Evolutionary conservation across 768 basidiomycete species (phyloP).

Genomic region (Cystofilobasidium capitatum): DNA sequence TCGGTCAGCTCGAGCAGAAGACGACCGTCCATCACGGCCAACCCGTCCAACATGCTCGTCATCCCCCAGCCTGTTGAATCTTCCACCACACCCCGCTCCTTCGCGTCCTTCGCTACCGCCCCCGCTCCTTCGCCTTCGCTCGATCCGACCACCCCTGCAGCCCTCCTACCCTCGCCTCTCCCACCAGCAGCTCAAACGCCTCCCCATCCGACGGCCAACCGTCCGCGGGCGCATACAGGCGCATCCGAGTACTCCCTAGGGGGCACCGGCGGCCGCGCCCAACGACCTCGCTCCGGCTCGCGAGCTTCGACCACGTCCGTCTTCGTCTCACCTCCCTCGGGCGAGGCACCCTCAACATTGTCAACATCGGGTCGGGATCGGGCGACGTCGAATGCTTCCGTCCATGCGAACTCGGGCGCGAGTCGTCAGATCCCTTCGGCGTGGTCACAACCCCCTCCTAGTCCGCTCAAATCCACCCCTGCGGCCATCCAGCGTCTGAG

Average conservation of each 20-base stretch:
- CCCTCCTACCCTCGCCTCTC: background rate
- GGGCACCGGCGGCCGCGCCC: slow-evolving; percentile 39
- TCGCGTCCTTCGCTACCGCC: background rate
- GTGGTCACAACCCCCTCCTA: background rate
- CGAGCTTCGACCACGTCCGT: background rate
- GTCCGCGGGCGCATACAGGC: background rate
- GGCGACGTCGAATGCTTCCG: no score
- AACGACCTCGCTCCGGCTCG: slow-evolving; percentile 26
- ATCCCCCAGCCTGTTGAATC: background rate
- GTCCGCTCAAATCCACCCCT: background rate
- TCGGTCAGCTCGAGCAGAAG: background rate
- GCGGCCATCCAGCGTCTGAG: background rate
- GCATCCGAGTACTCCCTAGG: slow-evolving; percentile 35
- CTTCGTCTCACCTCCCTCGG: background rate
- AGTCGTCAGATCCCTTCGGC: background rate
- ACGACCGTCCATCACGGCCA: background rate
- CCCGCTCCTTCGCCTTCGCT: background rate
- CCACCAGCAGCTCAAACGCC: background rate
- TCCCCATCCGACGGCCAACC: background rate
- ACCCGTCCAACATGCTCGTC: background rate
- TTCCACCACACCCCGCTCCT: background rate
- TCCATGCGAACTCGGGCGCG: no score
- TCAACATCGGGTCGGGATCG: no score
- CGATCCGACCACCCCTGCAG: background rate
- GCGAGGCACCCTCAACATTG: no score